phyloP scores from a whole-genome alignment of 306 rosid species.

The Spatholobus suberectus region DNA sequence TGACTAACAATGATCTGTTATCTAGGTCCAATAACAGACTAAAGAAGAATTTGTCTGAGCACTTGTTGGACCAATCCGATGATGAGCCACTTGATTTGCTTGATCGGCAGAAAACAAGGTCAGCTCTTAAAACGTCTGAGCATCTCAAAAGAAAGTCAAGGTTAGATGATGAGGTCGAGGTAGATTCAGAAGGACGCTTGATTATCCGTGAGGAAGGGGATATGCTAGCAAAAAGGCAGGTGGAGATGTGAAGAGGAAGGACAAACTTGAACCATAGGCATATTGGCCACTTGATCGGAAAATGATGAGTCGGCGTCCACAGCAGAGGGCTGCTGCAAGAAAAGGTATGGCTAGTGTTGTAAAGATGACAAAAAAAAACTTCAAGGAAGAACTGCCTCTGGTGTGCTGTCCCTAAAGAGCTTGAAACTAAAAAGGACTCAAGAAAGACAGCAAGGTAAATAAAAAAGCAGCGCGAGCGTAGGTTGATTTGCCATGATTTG shows the following conservation, averaged over 20 bases:
- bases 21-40: slow-evolving; percentile 61
- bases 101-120: slow-evolving; percentile 75
- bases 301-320: slow-evolving; percentile 94
- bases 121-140: slow-evolving; percentile 69
- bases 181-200: slow-evolving; percentile 87
- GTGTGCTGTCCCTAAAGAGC: slow-evolving; percentile 51
- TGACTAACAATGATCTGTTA: not conserved
- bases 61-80: slow-evolving; percentile 69
- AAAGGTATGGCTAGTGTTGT: slow-evolving; percentile 94
- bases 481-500: slow-evolving; percentile 20
- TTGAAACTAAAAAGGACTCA: slow-evolving; percentile 55
- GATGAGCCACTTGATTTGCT: slow-evolving; percentile 96
- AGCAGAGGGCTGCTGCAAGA: slow-evolving; percentile 79
- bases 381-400: slow-evolving; percentile 91
- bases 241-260: slow-evolving; percentile 90
- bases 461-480: slow-evolving; percentile 1
- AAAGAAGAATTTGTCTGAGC: slow-evolving; percentile 63
- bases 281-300: slow-evolving; percentile 98
- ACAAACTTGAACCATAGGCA: slow-evolving; percentile 92
- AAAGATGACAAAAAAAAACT: slow-evolving; percentile 81
- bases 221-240: slow-evolving; percentile 88
- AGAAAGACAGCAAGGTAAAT: slow-evolving; percentile 59
- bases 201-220: slow-evolving; percentile 69
- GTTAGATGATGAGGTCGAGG: slow-evolving; percentile 67
- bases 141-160: slow-evolving; percentile 68